A percentile compares a stretch with the other conserved stretches of the same genome.
phyloP scores from a whole-genome alignment of 257 asterid genomes.

The Hygrophila difformis region DNA sequence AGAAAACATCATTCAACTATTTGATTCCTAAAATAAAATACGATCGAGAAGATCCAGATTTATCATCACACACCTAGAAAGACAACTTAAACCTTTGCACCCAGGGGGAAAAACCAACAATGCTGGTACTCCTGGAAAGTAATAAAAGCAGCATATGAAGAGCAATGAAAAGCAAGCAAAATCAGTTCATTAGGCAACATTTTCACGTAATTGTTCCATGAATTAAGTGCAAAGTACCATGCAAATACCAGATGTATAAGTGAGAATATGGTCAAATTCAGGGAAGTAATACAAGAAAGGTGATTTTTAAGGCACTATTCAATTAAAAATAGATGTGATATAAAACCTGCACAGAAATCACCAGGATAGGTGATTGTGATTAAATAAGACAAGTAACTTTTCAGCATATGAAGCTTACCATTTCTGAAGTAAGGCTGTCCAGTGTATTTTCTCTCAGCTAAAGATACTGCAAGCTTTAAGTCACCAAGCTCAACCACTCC shows the following conservation, averaged over 20 bases:
- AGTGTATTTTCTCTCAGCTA: constrained; percentile 77
- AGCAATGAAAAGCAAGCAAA: constrained; percentile 11
- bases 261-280: no score
- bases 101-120: constrained; percentile 87
- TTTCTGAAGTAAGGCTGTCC: constrained; percentile 74
- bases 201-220: no score
- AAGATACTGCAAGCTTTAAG: constrained; percentile 49
- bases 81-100: constrained; percentile 69
- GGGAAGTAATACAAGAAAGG: no score
- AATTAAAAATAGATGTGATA: background rate
- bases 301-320: no score
- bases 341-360: background rate
- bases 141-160: constrained; percentile 9
- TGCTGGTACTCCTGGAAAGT: constrained; percentile 68
- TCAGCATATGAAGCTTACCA: constrained; percentile 39
- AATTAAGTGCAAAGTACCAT: no score
- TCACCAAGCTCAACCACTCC: constrained; percentile 85
- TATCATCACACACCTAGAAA: constrained; percentile 62
- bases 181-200: background rate
- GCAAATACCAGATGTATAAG: no score
- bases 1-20: constrained; percentile 17
- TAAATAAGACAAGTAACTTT: constrained; percentile 1
- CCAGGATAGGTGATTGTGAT: background rate
- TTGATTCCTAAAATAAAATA: background rate
- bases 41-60: background rate